phyloP scores from a whole-genome alignment of 2,329 filamentous ascomycete genomes.

The Coniosporium tulheliwenetii region DNA sequence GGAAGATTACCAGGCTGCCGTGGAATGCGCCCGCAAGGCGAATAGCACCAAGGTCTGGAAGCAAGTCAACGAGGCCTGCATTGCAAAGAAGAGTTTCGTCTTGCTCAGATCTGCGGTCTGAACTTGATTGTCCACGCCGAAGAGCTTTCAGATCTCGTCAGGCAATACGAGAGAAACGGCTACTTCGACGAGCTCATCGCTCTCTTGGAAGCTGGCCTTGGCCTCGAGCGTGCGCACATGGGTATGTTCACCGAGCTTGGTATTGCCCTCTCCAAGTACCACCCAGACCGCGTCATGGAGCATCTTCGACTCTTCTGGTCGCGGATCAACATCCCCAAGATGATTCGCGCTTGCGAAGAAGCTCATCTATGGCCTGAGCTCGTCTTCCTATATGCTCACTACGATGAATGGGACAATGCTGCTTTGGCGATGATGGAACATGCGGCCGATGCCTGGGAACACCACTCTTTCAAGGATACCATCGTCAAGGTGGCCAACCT shows the following conservation, averaged over 20 bases:
- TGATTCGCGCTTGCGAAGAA: constrained; percentile 85
- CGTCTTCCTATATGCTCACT: constrained; percentile 96
- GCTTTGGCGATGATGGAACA: constrained; percentile 96
- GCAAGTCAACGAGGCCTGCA: constrained; percentile 91
- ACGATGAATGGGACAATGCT: constrained; percentile 96
- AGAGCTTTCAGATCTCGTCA: constrained; percentile 80
- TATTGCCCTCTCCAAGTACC: constrained; percentile 85
- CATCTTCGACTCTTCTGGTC: constrained; percentile 98
- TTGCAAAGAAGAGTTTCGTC: constrained; percentile 97
- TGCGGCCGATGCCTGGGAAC: constrained; percentile 94
- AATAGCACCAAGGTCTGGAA: constrained; percentile 99
- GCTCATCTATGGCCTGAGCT: constrained; percentile 95
- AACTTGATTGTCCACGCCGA: constrained; percentile 97
- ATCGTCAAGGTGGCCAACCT: constrained; percentile 94
- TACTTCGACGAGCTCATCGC: constrained; percentile 98
- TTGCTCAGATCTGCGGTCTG: constrained; percentile 96
- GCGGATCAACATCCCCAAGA: constrained; percentile 93
- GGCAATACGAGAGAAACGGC: constrained; percentile 90
- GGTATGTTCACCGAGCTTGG: constrained; percentile 92
- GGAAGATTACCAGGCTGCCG: constrained; percentile 89
- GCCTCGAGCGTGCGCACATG: constrained; percentile 85
- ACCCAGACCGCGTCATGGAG: constrained; percentile 93
- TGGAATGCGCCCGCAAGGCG: constrained; percentile 94
- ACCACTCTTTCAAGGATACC: constrained; percentile 99
- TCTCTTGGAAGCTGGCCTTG: constrained; percentile 85